phyloP scores from a whole-genome alignment of 805 yeast species.

The Barnettozyma sucrosica region DNA sequence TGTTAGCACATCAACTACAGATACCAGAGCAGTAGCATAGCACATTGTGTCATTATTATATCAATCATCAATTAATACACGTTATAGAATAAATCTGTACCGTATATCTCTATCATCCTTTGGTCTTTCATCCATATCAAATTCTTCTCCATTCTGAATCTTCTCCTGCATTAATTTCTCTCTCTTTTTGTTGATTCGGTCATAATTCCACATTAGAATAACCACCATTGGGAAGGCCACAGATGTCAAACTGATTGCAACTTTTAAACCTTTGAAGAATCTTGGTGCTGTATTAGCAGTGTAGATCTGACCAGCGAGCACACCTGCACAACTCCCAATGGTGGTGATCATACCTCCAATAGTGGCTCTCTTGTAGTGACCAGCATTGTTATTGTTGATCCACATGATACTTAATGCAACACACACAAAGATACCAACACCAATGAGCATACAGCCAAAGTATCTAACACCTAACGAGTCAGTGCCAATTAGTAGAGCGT shows the following conservation, averaged over 20 bases:
- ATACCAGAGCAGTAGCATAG: not conserved
- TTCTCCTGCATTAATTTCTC: constrained; percentile 6
- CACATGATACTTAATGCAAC: constrained; percentile 35
- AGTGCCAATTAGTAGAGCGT: constrained; percentile 29
- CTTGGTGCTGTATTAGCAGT: constrained; percentile 33
- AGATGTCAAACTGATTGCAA: constrained; percentile 19
- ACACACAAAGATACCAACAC: constrained; percentile 35
- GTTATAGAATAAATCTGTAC: constrained; percentile 12
- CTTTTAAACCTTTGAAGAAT: constrained; percentile 30
- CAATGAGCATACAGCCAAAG: constrained; percentile 34
- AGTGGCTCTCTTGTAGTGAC: constrained; percentile 36
- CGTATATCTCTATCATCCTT: constrained; percentile 22
- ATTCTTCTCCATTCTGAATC: constrained; percentile 10
- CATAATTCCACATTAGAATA: constrained; percentile 16
- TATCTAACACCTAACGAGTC: constrained; percentile 31
- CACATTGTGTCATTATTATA: not conserved
- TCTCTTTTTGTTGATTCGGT: constrained; percentile 17
- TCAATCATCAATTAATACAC: not conserved
- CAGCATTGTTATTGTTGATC: constrained; percentile 36
- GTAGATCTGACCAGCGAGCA: constrained; percentile 34
- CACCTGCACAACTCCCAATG: constrained; percentile 33
- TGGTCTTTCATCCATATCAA: constrained; percentile 14
- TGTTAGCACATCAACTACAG: constrained; percentile 31
- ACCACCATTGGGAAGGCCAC: constrained; percentile 19
- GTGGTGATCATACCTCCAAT: constrained; percentile 33